Percentiles rank a stretch among this genome's conserved stretches.
phyloP scores from a whole-genome alignment of 148 eudicot genomes.

The Dysphania ambrosioides region DNA sequence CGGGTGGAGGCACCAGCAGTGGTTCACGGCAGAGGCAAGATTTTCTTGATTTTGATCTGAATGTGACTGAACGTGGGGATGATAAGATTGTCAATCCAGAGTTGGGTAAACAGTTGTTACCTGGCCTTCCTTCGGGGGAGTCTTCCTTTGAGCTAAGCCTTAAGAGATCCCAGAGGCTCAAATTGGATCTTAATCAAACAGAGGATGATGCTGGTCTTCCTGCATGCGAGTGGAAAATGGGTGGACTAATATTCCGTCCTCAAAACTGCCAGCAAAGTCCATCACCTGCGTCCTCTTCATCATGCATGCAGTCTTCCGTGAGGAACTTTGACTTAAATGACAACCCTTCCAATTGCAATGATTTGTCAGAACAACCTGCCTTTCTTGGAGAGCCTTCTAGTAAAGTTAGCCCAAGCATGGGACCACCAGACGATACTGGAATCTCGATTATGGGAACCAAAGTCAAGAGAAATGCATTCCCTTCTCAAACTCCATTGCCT shows the following conservation, averaged over 20 bases:
- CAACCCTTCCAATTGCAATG: conserved; percentile 46
- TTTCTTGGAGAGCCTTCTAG: conserved; percentile 39
- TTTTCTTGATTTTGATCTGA: conserved; percentile 70
- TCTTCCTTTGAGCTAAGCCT: conserved; percentile 45
- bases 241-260: conserved; percentile 27
- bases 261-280: conserved; percentile 36
- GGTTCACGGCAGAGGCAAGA: conserved; percentile 52
- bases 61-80: conserved; percentile 57
- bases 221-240: conserved; percentile 40
- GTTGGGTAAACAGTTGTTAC: conserved; percentile 22
- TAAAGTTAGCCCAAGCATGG: conserved; percentile 35
- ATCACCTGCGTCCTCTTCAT: conserved; percentile 64
- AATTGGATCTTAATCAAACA: conserved; percentile 63
- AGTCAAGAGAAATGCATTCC: conserved; percentile 45
- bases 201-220: conserved; percentile 61
- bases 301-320: conserved; percentile 56
- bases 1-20: conserved; percentile 43
- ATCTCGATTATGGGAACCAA: conserved; percentile 76
- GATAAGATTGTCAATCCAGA: conserved; percentile 30
- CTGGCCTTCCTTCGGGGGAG: conserved; percentile 43
- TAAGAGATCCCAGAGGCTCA: conserved; percentile 44
- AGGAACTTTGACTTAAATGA: conserved; percentile 79
- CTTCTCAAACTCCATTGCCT: conserved; percentile 31
- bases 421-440: conserved; percentile 40
- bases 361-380: conserved; percentile 34